A percentile compares a stretch with the other conserved stretches of the same genome.
Evolutionary conservation across 2,329 filamentous ascomycete genomes (phyloP).

Genomic region (Hypocrella siamensis): DNA sequence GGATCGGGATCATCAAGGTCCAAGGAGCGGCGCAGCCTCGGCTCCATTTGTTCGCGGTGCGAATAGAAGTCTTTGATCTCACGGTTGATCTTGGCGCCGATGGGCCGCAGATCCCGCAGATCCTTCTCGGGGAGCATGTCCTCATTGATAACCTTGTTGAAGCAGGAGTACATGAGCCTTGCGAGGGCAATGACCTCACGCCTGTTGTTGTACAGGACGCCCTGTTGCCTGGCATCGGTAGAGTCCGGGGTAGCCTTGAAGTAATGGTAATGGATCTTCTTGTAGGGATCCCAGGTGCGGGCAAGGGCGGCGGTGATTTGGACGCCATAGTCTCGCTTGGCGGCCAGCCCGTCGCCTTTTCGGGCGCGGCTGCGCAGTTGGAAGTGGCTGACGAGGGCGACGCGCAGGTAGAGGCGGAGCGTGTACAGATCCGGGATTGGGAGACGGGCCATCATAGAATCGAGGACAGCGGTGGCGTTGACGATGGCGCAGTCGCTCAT

Average conservation of each 20-base stretch:
- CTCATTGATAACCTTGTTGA: conserved; percentile 27
- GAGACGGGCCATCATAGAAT: conserved; percentile 36
- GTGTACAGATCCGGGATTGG: conserved; percentile 31
- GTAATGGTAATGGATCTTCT: conserved; percentile 19
- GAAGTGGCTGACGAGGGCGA: conserved; percentile 32
- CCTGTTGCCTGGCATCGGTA: conserved; percentile 10
- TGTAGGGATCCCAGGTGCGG: conserved; percentile 34
- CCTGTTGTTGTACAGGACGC: conserved; percentile 16
- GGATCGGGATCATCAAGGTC: neutral
- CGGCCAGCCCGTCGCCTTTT: conserved; percentile 14
- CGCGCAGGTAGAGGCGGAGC: conserved; percentile 39
- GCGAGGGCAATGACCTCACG: conserved; percentile 28
- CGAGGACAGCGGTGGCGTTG: conserved; percentile 48
- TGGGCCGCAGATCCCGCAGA: conserved; percentile 15
- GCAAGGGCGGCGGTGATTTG: conserved; percentile 35
- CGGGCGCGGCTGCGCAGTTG: conserved; percentile 17
- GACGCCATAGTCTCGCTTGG: conserved; percentile 27
- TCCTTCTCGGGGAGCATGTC: conserved; percentile 19
- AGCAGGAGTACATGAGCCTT: conserved; percentile 27
- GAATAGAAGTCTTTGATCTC: conserved; percentile 20
- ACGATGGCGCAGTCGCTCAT: conserved; percentile 55
- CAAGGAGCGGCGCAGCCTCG: conserved; percentile 11
- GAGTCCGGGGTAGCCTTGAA: conserved; percentile 12
- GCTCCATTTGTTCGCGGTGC: conserved; percentile 17
- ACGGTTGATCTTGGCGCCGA: conserved; percentile 20